Evolutionary conservation across 208 protist species (phyloP), one percentile per base, ranked within the genome.

Genomic region (Trypanosoma platydactyli): DNA sequence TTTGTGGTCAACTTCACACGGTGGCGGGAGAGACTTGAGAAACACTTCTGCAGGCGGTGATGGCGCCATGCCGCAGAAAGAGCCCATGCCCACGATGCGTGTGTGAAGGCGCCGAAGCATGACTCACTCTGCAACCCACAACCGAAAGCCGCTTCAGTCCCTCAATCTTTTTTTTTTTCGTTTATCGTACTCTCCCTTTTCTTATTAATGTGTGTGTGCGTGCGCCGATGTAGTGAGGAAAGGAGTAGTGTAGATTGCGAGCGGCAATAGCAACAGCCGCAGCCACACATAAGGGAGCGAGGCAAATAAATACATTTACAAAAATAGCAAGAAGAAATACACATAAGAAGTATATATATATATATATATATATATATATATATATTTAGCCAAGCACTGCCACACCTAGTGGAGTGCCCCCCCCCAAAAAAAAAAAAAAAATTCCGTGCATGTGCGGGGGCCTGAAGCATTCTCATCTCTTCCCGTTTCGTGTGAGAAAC

Each of bases 21-120:
- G 86, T 16, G 86, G 81, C n/a, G 86, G 86, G 24, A 92, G 83
- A 1, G 73, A 80, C 55, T 88, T 92, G 45, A 92, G 74, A 61
- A 92, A 88, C 27, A 92, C 72, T 58, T 92, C 86, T 12, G 83
- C 77, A 0, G 76, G 76, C 5, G 86, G 77, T 3, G 82, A 85
- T 18, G 80, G 73, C 16, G 79, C 41, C 49, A 59, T 69, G 52
- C 86, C 80, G 68, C 86, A 89, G 27, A 92, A 50, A 24, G 81
- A 71, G 55, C 86, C 86, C 78, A 84, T 78, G 33, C 86, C 86
- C 40, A 92, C 50, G 44, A 92, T 86, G 44, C 83, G 83, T 1
- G 81, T 83, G 76, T 92, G 86, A 24, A 92, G 74, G 13, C 86
- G 73, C 1, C 86, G 73, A 51, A 92, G 46, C 82, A 91, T 88